phyloP scores from a whole-genome alignment of 1,139 yeast genomes.

The Kodamaea sp. region DNA sequence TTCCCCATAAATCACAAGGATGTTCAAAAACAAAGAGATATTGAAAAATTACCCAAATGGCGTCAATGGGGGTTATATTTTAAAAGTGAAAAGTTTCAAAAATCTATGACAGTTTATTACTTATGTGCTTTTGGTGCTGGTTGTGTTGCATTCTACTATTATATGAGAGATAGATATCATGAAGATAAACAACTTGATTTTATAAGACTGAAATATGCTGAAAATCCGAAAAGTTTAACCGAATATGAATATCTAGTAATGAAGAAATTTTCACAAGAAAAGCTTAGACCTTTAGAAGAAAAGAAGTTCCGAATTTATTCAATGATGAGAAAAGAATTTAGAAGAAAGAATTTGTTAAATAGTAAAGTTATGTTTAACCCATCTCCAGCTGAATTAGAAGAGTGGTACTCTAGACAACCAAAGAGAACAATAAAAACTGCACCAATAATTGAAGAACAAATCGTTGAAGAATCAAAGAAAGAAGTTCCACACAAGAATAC shows the following conservation, averaged over 20 bases:
- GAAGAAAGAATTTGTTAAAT: constrained; percentile 44
- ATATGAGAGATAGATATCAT: constrained; percentile 62
- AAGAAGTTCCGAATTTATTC: constrained; percentile 51
- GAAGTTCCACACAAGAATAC: constrained; percentile 12
- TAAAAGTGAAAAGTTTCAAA: constrained; percentile 36
- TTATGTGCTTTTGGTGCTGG: constrained; percentile 55
- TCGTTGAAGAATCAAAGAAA: constrained; percentile 5
- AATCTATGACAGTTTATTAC: constrained; percentile 46
- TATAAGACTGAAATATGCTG: constrained; percentile 40
- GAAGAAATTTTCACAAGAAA: constrained; percentile 50
- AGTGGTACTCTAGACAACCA: constrained; percentile 41
- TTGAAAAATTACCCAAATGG: constrained; percentile 33
- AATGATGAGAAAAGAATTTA: constrained; percentile 50
- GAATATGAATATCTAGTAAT: constrained; percentile 65
- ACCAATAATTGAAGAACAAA: constrained; percentile 25
- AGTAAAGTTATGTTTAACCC: constrained; percentile 47
- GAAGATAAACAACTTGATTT: constrained; percentile 60
- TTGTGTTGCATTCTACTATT: constrained; percentile 57
- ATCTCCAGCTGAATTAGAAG: constrained; percentile 48
- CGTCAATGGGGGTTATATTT: constrained; percentile 40
- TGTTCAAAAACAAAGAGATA: constrained; percentile 18
- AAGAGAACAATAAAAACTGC: constrained; percentile 25
- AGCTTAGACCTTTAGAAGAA: constrained; percentile 53
- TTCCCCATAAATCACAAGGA: constrained; percentile 33
- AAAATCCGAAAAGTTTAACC: constrained; percentile 37